A percentile compares a stretch with the other conserved stretches of the same genome.
phyloP scores from a whole-genome alignment of 2,329 filamentous ascomycete species.

The Rutstroemia sp. region DNA sequence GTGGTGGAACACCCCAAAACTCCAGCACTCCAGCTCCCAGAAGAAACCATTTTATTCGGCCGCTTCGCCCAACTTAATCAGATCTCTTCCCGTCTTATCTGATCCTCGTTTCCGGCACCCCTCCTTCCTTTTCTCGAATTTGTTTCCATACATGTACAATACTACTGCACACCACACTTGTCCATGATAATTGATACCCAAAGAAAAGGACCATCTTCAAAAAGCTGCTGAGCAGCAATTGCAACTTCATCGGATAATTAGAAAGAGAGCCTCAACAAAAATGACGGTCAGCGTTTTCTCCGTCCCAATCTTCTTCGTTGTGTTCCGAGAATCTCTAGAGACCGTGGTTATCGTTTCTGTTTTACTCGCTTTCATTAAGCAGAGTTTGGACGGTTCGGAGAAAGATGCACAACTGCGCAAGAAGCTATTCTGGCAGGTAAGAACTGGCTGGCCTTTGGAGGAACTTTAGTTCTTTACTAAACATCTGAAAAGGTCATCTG shows the following conservation, averaged over 20 bases:
- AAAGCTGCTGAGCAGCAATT: not conserved
- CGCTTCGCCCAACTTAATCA: not conserved
- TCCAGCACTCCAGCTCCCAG: not conserved
- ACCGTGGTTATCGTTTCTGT: slow-evolving; percentile 80
- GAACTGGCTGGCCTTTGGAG: not conserved
- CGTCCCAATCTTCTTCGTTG: slow-evolving; percentile 81
- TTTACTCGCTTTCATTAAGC: slow-evolving; percentile 78
- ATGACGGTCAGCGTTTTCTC: slow-evolving; percentile 67
- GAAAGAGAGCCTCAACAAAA: not conserved
- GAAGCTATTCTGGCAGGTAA: slow-evolving; percentile 51
- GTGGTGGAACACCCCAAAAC: not conserved
- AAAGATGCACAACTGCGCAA: slow-evolving; percentile 58
- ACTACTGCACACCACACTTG: not conserved
- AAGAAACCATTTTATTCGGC: not conserved
- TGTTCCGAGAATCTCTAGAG: slow-evolving; percentile 80
- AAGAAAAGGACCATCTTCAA: not conserved
- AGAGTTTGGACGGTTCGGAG: slow-evolving; percentile 61
- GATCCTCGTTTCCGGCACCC: slow-evolving; percentile 1
- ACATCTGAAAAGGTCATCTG: slow-evolving; percentile 45
- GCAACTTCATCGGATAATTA: not conserved
- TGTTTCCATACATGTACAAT: not conserved
- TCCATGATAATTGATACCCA: not conserved
- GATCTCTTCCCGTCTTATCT: slow-evolving; percentile 8
- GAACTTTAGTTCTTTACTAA: not conserved
- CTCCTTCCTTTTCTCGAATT: not conserved